These are phyloP conservation scores for Vitis hybrid DNA, from an alignment of 177 flowering plant genomes.

Conservation along the genomic window DNA sequence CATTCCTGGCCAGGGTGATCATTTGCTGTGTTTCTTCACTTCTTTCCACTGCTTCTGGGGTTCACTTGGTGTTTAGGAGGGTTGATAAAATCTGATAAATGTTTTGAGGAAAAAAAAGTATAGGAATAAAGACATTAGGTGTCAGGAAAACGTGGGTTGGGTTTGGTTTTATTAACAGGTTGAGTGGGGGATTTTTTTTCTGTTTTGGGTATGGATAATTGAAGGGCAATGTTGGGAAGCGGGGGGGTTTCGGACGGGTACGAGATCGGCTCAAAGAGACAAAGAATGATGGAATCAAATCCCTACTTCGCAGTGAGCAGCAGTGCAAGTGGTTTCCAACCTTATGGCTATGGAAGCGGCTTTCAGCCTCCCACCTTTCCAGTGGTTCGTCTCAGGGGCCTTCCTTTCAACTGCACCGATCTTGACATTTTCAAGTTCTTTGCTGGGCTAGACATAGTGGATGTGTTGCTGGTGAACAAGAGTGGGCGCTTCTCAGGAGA, in stretches of 20 bases:
- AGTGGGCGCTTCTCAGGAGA: conserved; percentile 84
- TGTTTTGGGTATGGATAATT: conserved; percentile 47
- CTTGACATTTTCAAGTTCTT: conserved; percentile 91
- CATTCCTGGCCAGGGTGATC: background rate
- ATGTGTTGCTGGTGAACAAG: conserved; percentile 77
- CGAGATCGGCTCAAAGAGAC: conserved; percentile 99
- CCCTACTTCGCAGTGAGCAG: conserved; percentile 95
- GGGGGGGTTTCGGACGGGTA: conserved; percentile 94
- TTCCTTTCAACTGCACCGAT: conserved; percentile 88
- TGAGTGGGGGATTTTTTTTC: conserved; percentile 65
- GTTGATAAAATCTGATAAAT: conserved; percentile 3
- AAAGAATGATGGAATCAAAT: conserved; percentile 92
- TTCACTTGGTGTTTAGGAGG: conserved; percentile 9
- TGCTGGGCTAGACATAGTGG: conserved; percentile 86
- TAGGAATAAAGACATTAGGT: conserved; percentile 28
- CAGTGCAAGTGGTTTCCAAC: conserved; percentile 42
- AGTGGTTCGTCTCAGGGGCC: conserved; percentile 86
- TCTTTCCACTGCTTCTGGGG: background rate
- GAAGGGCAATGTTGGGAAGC: conserved; percentile 90
- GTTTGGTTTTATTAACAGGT: conserved; percentile 66
- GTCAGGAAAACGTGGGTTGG: conserved; percentile 45
- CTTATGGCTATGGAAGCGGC: conserved; percentile 55
- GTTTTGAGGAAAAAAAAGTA: conserved; percentile 1
- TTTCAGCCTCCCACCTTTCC: conserved; percentile 65
- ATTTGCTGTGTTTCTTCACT: background rate